Evolutionary conservation across 805 yeast species (phyloP), one percentile per base, ranked within the genome.

Genomic region (Teunomyces aglyptinius): DNA sequence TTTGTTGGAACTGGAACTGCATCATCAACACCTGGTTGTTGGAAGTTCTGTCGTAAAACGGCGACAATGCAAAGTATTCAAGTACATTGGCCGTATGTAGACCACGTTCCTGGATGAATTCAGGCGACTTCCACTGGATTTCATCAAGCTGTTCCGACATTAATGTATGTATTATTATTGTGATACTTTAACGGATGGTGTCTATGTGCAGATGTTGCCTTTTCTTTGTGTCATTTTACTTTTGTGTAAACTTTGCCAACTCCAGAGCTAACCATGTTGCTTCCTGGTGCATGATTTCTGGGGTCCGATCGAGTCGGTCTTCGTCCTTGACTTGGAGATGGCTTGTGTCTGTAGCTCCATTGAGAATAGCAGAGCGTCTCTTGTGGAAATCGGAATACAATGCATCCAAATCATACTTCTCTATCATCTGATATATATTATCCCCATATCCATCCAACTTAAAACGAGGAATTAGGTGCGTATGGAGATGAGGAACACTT

Each of bases 111-210:
- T 90, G 96, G 52, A 94, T 89, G 95, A 97, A 94, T 65, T 94
- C 99, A 1, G 99, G 98, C 3, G 94, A 85, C 54, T 91, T 81
- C 99, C 99, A 94, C 64, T 91, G 98, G 35, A 94, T 76, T 58
- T 92, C 97, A 60, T 91, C 97, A 22, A 91, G 71, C 26, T 74
- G 73, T 43, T 65, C 69, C 24, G 55, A 40, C 42, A 75, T 55
- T 24, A 24, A 24, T 24, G 26, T 24, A 7, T 24, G 26, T 24
- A 11, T 24, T 7, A 24, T 24, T 20, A 5, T 20, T 20, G 7
- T 20, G 24, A 20, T 20, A 20, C 24, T 10, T 24, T 24, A 24
- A 11, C 3, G 11, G 26, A 2, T 7, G 8, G 1, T 24, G 26
- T 24, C 26, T 24, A 24, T 24, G 26, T 24, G 26, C 26, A 24